phyloP scores from a whole-genome alignment of 805 yeast species.

The Wickerhamiella allomyrinae region DNA sequence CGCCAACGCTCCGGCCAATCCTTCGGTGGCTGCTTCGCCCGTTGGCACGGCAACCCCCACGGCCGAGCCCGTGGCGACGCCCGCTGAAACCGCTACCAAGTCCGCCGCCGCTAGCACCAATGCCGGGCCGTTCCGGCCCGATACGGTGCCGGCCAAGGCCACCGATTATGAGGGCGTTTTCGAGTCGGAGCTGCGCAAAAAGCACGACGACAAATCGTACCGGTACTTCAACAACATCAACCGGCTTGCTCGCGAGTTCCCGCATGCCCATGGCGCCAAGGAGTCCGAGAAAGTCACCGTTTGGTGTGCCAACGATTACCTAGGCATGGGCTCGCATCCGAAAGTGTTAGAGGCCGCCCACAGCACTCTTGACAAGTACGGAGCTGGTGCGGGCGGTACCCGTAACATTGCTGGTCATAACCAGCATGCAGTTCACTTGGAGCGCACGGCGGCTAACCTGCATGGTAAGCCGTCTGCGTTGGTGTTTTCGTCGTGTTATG shows the following conservation, averaged over 20 bases:
- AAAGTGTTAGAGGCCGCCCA: slow-evolving; percentile 66
- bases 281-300: slow-evolving; percentile 76
- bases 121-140: slow-evolving; percentile 7
- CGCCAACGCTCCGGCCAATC: slow-evolving; percentile 20
- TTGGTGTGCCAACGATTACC: slow-evolving; percentile 97
- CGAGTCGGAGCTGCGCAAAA: slow-evolving; percentile 49
- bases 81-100: not conserved
- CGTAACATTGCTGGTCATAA: slow-evolving; percentile 98
- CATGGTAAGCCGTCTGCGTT: slow-evolving; percentile 92
- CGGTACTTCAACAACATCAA: slow-evolving; percentile 95
- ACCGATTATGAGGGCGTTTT: slow-evolving; percentile 56
- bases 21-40: slow-evolving; percentile 19
- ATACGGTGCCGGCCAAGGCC: slow-evolving; percentile 13
- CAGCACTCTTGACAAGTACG: slow-evolving; percentile 68
- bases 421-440: slow-evolving; percentile 73
- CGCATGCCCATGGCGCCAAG: slow-evolving; percentile 77
- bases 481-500: slow-evolving; percentile 90
- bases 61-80: not conserved
- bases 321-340: slow-evolving; percentile 83
- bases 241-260: slow-evolving; percentile 87
- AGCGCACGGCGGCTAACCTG: slow-evolving; percentile 72
- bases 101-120: slow-evolving; percentile 3
- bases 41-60: slow-evolving; percentile 1
- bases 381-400: slow-evolving; percentile 99
- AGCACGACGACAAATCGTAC: slow-evolving; percentile 81